A percentile compares a stretch with the other conserved stretches of the same genome.
These are phyloP conservation scores for Chaetomiaceae sp. DNA, from an alignment of 2,329 filamentous ascomycete genomes.

Conservation along the genomic window DNA sequence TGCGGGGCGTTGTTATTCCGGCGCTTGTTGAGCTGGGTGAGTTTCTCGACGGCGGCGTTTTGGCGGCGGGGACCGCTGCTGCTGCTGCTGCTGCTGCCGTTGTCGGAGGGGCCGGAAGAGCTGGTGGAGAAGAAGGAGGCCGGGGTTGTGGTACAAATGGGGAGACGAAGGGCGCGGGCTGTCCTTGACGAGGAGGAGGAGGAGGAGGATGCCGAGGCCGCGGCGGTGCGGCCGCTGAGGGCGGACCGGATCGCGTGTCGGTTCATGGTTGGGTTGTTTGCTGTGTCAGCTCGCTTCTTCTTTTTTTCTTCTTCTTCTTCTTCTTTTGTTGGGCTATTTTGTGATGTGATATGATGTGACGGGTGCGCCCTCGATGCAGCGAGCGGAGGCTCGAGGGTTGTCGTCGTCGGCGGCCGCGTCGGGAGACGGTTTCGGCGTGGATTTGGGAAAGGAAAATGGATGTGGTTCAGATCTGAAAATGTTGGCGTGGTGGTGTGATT, in stretches of 20 bases:
- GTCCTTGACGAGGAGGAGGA: background rate
- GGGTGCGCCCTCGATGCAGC: constrained; percentile 1
- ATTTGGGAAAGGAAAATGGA: constrained; percentile 17
- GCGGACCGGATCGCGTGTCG: constrained; percentile 23
- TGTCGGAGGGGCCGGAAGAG: background rate
- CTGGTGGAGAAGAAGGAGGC: constrained; percentile 15
- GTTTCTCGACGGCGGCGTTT: constrained; percentile 25
- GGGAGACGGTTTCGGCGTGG: background rate
- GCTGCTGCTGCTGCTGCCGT: background rate
- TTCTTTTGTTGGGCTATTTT: background rate
- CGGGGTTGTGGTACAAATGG: constrained; percentile 9
- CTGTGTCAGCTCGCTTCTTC: no score
- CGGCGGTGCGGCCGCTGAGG: constrained; percentile 21
- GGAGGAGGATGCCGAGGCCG: no score
- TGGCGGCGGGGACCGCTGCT: background rate
- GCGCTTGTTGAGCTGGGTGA: constrained; percentile 23
- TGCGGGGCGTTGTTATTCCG: background rate
- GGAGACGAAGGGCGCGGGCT: background rate
- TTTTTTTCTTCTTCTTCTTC: background rate
- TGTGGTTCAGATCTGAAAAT: constrained; percentile 17
- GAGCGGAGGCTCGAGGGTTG: background rate
- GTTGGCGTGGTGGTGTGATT: constrained; percentile 19
- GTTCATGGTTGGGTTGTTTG: no score
- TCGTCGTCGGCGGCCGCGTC: background rate
- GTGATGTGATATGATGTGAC: no score